These are phyloP conservation scores for Spencermartinsiella europaea DNA, from an alignment of 805 yeast species.

Conservation along the genomic window DNA sequence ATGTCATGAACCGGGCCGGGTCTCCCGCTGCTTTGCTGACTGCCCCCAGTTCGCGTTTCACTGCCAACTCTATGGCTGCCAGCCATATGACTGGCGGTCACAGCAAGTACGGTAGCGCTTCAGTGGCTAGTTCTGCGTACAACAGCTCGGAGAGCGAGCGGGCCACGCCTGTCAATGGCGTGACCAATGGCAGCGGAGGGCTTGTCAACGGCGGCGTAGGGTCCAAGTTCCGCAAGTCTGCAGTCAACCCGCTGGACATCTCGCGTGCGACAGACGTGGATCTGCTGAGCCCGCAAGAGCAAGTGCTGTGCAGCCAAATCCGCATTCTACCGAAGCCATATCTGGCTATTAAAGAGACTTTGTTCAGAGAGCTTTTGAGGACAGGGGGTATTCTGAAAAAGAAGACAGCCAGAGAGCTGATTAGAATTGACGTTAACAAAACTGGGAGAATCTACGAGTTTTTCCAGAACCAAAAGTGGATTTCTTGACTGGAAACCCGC, in stretches of 20 bases:
- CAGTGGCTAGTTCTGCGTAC: not conserved
- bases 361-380: conserved; percentile 80
- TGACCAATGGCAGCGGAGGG: conserved; percentile 16
- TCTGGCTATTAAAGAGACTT: conserved; percentile 81
- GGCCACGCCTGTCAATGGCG: conserved; percentile 8
- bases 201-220: not conserved
- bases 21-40: conserved; percentile 4
- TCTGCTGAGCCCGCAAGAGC: conserved; percentile 81
- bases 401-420: conserved; percentile 75
- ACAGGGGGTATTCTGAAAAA: conserved; percentile 81
- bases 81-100: not conserved
- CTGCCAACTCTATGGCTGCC: conserved; percentile 15
- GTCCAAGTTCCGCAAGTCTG: conserved; percentile 21
- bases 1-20: conserved; percentile 50
- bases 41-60: conserved; percentile 9
- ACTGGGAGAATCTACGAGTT: conserved; percentile 88
- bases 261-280: conserved; percentile 75
- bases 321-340: conserved; percentile 91
- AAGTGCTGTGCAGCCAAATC: conserved; percentile 72
- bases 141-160: conserved; percentile 15
- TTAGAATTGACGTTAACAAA: conserved; percentile 81
- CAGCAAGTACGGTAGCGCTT: conserved; percentile 1
- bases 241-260: conserved; percentile 34
- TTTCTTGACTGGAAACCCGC: conserved; percentile 22
- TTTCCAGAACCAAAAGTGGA: conserved; percentile 89